Evolutionary conservation across 2,329 filamentous ascomycete species (phyloP).

Genomic region (Xylaria sp.): DNA sequence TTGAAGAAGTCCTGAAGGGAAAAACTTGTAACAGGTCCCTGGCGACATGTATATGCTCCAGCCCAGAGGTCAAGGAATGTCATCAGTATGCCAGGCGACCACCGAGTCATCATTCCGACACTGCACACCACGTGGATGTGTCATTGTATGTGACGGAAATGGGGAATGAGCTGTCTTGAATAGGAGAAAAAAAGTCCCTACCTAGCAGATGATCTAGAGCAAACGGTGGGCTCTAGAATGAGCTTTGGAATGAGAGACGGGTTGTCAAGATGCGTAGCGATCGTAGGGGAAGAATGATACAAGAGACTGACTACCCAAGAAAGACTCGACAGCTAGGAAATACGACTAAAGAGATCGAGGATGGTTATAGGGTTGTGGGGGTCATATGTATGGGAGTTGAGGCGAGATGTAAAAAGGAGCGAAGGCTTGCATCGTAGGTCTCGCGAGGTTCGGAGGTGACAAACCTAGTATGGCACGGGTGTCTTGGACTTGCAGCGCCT

Average conservation of each 20-base stretch:
- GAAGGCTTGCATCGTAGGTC: not conserved
- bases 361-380: slow-evolving; percentile 8
- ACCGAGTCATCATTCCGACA: slow-evolving; percentile 13
- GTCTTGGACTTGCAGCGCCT: not conserved
- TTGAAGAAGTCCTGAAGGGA: not conserved
- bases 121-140: slow-evolving; percentile 9
- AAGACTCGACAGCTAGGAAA: not conserved
- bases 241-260: slow-evolving; percentile 26
- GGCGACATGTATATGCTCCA: slow-evolving; percentile 10
- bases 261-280: slow-evolving; percentile 8
- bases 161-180: slow-evolving; percentile 36
- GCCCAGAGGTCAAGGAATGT: slow-evolving; percentile 28
- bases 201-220: slow-evolving; percentile 20
- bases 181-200: slow-evolving; percentile 19
- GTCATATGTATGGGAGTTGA: not conserved
- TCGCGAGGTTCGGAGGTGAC: not conserved
- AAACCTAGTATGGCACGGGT: not conserved
- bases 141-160: slow-evolving; percentile 12
- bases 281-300: not conserved
- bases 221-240: slow-evolving; percentile 22
- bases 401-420: not conserved
- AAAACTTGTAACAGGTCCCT: slow-evolving; percentile 15
- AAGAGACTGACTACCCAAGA: not conserved
- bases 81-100: slow-evolving; percentile 28
- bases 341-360: slow-evolving; percentile 1